Percentiles rank a stretch among this genome's conserved stretches.
Conservation (phyloP, 1,284 basidiomycete genomes). For the Apiotrichum domesticum region DNA sequence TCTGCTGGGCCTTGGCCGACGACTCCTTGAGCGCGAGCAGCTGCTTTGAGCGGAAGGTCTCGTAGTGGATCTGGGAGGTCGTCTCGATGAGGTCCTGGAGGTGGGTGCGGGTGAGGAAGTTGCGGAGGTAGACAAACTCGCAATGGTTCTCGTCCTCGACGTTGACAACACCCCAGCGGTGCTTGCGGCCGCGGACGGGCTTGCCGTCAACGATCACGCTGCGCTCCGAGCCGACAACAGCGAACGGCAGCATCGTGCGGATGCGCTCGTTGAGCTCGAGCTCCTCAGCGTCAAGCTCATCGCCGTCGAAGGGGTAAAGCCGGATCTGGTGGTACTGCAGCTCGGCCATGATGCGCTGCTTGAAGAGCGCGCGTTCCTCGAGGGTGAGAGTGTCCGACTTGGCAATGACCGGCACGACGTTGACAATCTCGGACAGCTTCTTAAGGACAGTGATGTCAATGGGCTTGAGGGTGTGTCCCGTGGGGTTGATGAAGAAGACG, state of each 20-base stretch:
- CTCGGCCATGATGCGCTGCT: slow-evolving; percentile 91
- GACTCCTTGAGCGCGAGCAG: slow-evolving; percentile 47
- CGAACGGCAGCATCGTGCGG: slow-evolving; percentile 91
- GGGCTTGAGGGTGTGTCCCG: slow-evolving; percentile 82
- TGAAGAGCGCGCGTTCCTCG: slow-evolving; percentile 89
- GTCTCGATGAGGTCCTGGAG: slow-evolving; percentile 98
- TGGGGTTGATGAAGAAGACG: slow-evolving; percentile 97
- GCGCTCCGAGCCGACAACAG: slow-evolving; percentile 90
- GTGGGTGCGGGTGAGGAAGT: slow-evolving; percentile 88
- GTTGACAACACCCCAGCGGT: slow-evolving; percentile 96
- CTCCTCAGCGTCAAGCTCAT: slow-evolving; percentile 85
- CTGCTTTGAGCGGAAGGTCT: slow-evolving; percentile 98
- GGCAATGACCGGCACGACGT: slow-evolving; percentile 97
- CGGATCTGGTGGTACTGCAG: slow-evolving; percentile 88
- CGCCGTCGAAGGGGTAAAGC: slow-evolving; percentile 93
- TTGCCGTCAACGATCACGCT: slow-evolving; percentile 94
- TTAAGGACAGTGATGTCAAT: slow-evolving; percentile 99
- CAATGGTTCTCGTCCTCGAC: slow-evolving; percentile 95
- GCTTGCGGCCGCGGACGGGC: slow-evolving; percentile 90
- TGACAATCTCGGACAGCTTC: slow-evolving; percentile 96
- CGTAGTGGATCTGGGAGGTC: slow-evolving; percentile 97
- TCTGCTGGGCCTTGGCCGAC: slow-evolving; percentile 37
- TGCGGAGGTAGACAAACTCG: slow-evolving; percentile 94
- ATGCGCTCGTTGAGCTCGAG: slow-evolving; percentile 84
- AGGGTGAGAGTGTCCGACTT: slow-evolving; percentile 94